Percentiles rank a stretch among this genome's conserved stretches.
phyloP scores from a whole-genome alignment of 2,329 filamentous ascomycete species.

The Sordariomycetes sp. region DNA sequence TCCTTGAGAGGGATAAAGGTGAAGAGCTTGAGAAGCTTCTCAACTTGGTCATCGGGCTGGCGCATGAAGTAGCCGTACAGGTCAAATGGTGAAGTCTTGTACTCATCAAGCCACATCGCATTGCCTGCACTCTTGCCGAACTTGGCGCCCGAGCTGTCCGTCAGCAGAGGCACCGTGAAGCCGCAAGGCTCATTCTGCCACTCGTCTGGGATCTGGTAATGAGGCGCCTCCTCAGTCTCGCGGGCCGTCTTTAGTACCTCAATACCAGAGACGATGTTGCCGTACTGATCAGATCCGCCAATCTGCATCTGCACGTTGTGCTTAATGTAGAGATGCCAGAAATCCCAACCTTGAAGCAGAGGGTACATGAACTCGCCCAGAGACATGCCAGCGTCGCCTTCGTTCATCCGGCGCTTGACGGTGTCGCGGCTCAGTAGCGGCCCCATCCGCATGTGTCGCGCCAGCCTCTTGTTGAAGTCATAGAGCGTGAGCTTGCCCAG shows the following conservation, averaged over 20 bases:
- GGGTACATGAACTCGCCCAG: conserved; percentile 92
- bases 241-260: conserved; percentile 74
- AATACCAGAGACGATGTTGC: conserved; percentile 88
- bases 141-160: conserved; percentile 76
- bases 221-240: conserved; percentile 40
- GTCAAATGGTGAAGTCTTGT: conserved; percentile 74
- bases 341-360: conserved; percentile 91
- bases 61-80: conserved; percentile 87
- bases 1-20: conserved; percentile 70
- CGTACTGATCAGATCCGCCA: conserved; percentile 91
- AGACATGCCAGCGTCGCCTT: conserved; percentile 77
- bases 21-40: conserved; percentile 76
- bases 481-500: conserved; percentile 62
- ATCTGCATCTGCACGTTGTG: conserved; percentile 74
- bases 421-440: conserved; percentile 84
- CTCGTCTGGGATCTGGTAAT: conserved; percentile 25
- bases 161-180: conserved; percentile 84
- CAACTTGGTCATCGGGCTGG: conserved; percentile 71
- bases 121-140: conserved; percentile 94
- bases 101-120: conserved; percentile 81
- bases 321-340: conserved; percentile 73
- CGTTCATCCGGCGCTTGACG: conserved; percentile 75
- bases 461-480: conserved; percentile 68
- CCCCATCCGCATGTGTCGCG: conserved; percentile 66
- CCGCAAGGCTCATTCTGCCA: conserved; percentile 59